Conservation (phyloP, 1,284 basidiomycete species). For the Malassezia restricta region DNA sequence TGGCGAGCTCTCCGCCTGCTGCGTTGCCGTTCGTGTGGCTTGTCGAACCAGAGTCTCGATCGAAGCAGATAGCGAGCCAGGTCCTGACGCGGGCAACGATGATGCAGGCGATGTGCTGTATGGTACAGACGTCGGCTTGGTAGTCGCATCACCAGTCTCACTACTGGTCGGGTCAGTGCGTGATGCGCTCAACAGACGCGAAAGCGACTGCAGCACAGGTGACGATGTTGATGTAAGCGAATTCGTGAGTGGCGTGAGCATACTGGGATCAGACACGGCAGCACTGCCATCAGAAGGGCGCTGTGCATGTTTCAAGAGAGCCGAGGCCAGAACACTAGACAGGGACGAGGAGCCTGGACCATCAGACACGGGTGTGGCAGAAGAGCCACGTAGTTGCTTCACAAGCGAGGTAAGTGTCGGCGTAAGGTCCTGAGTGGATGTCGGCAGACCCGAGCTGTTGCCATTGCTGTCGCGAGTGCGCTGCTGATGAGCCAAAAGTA, state of each 20-base stretch:
- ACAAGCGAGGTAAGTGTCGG: constrained; percentile 20
- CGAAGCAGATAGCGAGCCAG: constrained; percentile 11
- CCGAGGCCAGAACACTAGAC: constrained; percentile 16
- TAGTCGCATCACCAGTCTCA: not conserved
- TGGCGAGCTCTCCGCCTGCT: not conserved
- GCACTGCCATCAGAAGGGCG: not conserved
- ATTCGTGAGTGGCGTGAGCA: not conserved
- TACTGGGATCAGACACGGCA: not conserved
- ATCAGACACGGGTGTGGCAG: constrained; percentile 15
- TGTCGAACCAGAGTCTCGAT: constrained; percentile 15
- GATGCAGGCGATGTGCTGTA: not conserved
- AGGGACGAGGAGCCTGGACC: constrained; percentile 21
- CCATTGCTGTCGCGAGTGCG: constrained; percentile 22
- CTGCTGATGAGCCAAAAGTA: constrained; percentile 33
- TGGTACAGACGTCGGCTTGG: not conserved
- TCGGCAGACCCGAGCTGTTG: constrained; percentile 5
- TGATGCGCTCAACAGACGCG: constrained; percentile 8
- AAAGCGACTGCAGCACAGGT: constrained; percentile 15
- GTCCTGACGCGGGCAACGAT: constrained; percentile 2
- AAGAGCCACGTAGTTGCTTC: constrained; percentile 20
- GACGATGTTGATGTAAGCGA: constrained; percentile 1
- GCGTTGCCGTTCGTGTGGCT: constrained; percentile 6
- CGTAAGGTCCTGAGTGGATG: constrained; percentile 17
- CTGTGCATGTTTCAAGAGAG: constrained; percentile 16
- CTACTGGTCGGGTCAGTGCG: not conserved